These are phyloP conservation scores for Acer negundo DNA, from an alignment of 345 rosid species.

Conservation along the genomic window DNA sequence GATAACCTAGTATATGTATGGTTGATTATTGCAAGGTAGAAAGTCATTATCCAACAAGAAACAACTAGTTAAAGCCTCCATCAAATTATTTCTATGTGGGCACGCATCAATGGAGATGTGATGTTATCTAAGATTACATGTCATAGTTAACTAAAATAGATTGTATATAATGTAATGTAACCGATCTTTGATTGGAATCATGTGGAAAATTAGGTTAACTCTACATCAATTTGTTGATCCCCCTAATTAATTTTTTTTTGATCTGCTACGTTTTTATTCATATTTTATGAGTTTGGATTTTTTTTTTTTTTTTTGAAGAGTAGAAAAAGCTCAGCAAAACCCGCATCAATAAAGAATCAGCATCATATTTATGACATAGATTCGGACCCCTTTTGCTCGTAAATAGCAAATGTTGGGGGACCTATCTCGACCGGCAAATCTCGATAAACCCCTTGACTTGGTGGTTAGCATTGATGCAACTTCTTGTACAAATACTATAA, in stretches of 20 bases:
- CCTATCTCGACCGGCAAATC: too few relatives aligned
- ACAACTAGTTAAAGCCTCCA: neutral
- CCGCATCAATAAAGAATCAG: too few relatives aligned
- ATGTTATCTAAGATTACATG: neutral
- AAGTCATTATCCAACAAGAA: slow-evolving; percentile 8
- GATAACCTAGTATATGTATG: neutral
- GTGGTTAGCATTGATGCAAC: neutral
- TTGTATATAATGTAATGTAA: too few relatives aligned
- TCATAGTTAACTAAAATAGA: neutral
- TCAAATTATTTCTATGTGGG: neutral
- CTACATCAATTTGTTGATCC: slow-evolving; percentile 10
- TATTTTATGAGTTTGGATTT: too few relatives aligned
- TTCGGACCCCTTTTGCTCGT: too few relatives aligned
- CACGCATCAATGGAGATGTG: slow-evolving; percentile 2
- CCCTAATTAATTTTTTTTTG: neutral
- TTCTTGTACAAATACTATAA: neutral
- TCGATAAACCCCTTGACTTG: too few relatives aligned
- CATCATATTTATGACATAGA: too few relatives aligned
- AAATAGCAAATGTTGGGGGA: too few relatives aligned
- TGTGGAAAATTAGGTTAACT: slow-evolving; percentile 21
- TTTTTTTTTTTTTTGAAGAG: too few relatives aligned
- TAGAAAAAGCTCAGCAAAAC: too few relatives aligned
- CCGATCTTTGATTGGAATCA: neutral
- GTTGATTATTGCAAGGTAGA: slow-evolving; percentile 1
- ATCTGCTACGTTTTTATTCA: too few relatives aligned